phyloP scores from a whole-genome alignment of 2,329 filamentous ascomycete species.

The Hypomyces perniciosus region DNA sequence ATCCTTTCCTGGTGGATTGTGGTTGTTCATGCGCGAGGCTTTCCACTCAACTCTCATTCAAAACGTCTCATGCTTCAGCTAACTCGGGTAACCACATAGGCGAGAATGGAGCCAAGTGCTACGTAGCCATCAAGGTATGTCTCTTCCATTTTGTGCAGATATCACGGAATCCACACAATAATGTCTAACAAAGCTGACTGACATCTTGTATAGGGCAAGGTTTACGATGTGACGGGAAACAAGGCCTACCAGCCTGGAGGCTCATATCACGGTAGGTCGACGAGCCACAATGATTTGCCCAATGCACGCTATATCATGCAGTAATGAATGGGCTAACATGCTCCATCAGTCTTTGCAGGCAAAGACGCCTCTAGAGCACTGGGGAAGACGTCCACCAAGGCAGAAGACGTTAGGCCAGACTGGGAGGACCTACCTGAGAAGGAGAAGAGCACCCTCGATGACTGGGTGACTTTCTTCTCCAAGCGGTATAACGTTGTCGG shows the following conservation, averaged over 20 bases:
- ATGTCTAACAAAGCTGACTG: neutral
- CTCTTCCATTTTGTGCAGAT: no score
- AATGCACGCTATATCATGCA: no score
- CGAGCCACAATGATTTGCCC: neutral
- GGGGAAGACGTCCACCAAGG: slow-evolving; percentile 77
- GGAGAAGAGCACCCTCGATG: slow-evolving; percentile 75
- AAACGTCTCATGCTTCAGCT: slow-evolving; percentile 1
- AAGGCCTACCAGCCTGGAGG: slow-evolving; percentile 77
- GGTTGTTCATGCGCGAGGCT: neutral
- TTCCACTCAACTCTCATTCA: neutral
- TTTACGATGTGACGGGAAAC: slow-evolving; percentile 93
- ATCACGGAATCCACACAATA: no score
- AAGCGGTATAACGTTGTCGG: slow-evolving; percentile 94
- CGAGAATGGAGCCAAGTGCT: slow-evolving; percentile 56
- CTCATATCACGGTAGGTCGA: slow-evolving; percentile 70
- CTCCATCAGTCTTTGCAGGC: slow-evolving; percentile 74
- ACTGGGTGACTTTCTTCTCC: slow-evolving; percentile 95
- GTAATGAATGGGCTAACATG: neutral
- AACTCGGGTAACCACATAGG: slow-evolving; percentile 39
- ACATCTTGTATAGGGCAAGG: slow-evolving; percentile 58
- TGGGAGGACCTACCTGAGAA: slow-evolving; percentile 81
- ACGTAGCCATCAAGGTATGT: slow-evolving; percentile 63
- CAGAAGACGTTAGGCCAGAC: slow-evolving; percentile 74
- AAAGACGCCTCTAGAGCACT: slow-evolving; percentile 94
- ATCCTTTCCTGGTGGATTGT: no score